These are phyloP conservation scores for Leucocoprinus leucothites DNA, from an alignment of 768 basidiomycete species.

Conservation along the genomic window DNA sequence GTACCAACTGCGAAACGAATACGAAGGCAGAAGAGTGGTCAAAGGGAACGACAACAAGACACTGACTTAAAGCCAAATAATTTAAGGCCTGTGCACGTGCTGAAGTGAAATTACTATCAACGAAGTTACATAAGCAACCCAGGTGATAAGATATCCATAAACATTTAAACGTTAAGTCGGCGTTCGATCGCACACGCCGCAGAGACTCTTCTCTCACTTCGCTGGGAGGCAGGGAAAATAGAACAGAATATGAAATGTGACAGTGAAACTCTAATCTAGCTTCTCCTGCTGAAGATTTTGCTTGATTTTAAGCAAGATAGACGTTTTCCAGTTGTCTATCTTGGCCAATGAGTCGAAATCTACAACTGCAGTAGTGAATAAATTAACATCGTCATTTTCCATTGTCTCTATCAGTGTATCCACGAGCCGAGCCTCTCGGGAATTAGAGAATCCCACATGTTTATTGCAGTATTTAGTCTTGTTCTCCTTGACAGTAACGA, in stretches of 20 bases:
- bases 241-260: not conserved
- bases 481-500: conserved; percentile 79
- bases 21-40: too few species aligned
- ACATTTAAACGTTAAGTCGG: too few species aligned
- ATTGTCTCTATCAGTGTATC: conserved; percentile 72
- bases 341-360: conserved; percentile 92
- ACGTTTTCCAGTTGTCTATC: conserved; percentile 96
- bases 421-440: conserved; percentile 90
- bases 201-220: too few species aligned
- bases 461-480: conserved; percentile 73
- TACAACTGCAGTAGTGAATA: conserved; percentile 77
- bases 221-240: not conserved
- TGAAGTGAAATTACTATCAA: too few species aligned
- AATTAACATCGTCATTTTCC: conserved; percentile 45
- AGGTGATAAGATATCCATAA: too few species aligned
- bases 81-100: too few species aligned
- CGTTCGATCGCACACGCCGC: too few species aligned
- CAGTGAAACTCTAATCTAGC: not conserved
- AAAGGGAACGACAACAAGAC: too few species aligned
- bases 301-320: conserved; percentile 88
- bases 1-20: too few species aligned
- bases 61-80: too few species aligned
- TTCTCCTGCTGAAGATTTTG: conserved; percentile 18
- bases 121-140: too few species aligned
- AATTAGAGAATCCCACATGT: conserved; percentile 82